Evolutionary conservation across 2,329 filamentous ascomycete genomes (phyloP).

Genomic region (Colletotrichum sp.): DNA sequence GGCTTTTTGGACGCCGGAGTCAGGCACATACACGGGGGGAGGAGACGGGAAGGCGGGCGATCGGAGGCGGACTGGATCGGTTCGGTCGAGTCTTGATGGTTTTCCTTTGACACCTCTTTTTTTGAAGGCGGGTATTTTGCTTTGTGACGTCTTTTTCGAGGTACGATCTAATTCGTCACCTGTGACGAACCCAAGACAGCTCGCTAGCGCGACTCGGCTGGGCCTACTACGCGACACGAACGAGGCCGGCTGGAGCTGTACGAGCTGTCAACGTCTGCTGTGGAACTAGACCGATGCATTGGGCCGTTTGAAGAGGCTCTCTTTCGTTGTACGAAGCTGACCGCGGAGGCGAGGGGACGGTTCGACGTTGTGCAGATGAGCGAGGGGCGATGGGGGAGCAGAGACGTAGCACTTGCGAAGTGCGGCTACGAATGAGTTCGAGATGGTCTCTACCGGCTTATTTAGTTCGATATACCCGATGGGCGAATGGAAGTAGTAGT

Average conservation of each 20-base stretch:
- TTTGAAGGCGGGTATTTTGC: not conserved
- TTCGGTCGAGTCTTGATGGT: not conserved
- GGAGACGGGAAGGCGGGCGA: not conserved
- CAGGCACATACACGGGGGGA: not conserved
- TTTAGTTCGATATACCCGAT: not conserved
- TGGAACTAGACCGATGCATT: not conserved
- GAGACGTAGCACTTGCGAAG: not conserved
- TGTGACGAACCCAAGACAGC: not conserved
- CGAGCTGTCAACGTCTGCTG: conserved; percentile 10
- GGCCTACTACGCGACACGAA: not conserved
- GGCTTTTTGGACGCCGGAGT: not conserved
- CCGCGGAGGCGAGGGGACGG: not conserved
- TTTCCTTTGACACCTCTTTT: not conserved
- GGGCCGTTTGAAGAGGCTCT: not conserved
- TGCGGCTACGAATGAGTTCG: not conserved
- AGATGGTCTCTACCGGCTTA: not conserved
- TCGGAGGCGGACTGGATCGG: not conserved
- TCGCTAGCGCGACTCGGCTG: not conserved
- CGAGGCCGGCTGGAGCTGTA: not conserved
- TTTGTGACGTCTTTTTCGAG: not conserved
- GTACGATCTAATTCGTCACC: not conserved
- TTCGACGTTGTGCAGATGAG: not conserved
- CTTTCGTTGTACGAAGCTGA: not conserved
- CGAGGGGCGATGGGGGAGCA: not conserved
- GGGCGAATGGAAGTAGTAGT: not conserved